Base-by-base conservation (phyloP, 257 asterid genomes). In the Gentiana macrophylla region DNA sequence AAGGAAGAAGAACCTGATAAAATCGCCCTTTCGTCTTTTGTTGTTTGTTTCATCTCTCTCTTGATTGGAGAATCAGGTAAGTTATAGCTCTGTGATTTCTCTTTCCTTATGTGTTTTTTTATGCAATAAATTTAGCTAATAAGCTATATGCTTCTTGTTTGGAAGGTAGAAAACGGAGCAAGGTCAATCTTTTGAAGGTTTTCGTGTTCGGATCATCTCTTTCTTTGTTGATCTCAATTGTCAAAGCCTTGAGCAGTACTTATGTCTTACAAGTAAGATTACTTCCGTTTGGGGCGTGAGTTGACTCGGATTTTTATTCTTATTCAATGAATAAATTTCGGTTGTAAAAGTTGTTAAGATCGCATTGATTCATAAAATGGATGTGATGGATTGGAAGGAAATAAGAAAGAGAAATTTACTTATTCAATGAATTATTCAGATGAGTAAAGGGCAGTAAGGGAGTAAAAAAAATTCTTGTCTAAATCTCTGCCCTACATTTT, bases 111-210 rank as follows among this genome's bases (percentile, higher is more conserved):
- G 5, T 50, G 4, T 2, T 38, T 48, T 11, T 11, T 32, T 35
- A 32, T 43, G 37, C 34, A 32, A 0, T 12, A 60, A 50, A 33
- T 8, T 57, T 38, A 38, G 12, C 44, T 46, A 33, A 12, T 43
- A 13, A 33, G 37, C 44, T 57, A 10, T 55, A 35, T 60, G 34
- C 32, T 59, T 72, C 37, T 60, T 50, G 8, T 58, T 59, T 53
- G 70, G 72, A 67, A 90, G 97, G 98, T 63, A 79, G 87, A 54
- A 86, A 77, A 59, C 80, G 86, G 50, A 91, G 87, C 76, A 74
- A 75, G 34, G 66, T 60, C 62, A 68, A 34, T 59, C 77, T 82
- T 55, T 69, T 91, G 75, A 84, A 78, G 79, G 57, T 84, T 56
- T 91, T 80, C 66, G 47, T 78, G 57, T 68, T 71, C 59, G 96